phyloP scores from a whole-genome alignment of 495 filamentous ascomycete genomes.

The Aspergillus baeticus region DNA sequence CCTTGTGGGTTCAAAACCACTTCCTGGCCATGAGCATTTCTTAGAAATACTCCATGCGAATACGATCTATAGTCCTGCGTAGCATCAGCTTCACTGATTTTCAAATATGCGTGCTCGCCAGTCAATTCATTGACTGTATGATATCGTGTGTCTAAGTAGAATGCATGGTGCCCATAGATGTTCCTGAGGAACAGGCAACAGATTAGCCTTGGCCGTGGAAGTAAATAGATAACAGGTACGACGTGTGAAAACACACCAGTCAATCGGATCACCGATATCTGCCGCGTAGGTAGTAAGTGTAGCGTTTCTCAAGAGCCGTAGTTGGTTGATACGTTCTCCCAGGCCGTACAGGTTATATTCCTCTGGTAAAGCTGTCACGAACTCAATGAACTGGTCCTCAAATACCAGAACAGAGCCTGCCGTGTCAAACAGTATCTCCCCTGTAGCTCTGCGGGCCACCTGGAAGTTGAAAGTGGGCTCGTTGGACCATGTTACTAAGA shows the following conservation, averaged over 20 bases:
- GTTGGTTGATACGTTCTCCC: constrained; percentile 57
- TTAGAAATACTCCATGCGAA: constrained; percentile 61
- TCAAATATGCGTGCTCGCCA: constrained; percentile 52
- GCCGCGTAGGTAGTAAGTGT: constrained; percentile 70
- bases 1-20: constrained; percentile 61
- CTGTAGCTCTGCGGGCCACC: constrained; percentile 53
- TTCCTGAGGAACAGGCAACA: constrained; percentile 36
- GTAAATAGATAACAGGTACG: neutral
- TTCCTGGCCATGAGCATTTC: constrained; percentile 75
- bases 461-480: constrained; percentile 61
- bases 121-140: constrained; percentile 51
- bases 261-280: constrained; percentile 63
- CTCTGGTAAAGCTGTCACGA: constrained; percentile 53
- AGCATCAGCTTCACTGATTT: constrained; percentile 53
- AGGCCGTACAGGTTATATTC: constrained; percentile 66
- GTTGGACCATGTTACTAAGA: constrained; percentile 59
- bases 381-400: constrained; percentile 66
- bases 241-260: constrained; percentile 32
- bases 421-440: constrained; percentile 58
- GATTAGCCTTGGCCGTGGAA: neutral
- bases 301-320: constrained; percentile 58
- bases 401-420: constrained; percentile 55
- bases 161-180: constrained; percentile 60
- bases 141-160: constrained; percentile 66
- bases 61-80: constrained; percentile 56